Base-by-base conservation (phyloP, 106 monocot genomes). In the Platanthera zijinensis region DNA sequence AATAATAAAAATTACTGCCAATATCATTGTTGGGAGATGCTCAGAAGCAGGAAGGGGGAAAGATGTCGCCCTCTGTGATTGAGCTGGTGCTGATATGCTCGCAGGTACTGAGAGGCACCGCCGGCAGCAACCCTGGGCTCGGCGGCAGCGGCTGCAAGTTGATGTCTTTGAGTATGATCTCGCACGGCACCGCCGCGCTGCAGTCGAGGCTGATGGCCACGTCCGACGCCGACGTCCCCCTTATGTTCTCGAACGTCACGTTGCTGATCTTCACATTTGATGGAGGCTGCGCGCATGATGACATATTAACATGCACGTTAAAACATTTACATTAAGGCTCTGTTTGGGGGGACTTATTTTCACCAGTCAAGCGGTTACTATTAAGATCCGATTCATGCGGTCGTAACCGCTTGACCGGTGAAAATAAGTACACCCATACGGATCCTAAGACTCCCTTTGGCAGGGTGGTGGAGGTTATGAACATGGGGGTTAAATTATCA, bases 241-340 rank as follows among this genome's bases (percentile, higher is more conserved):
- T 50, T 2, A 72, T 72, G 8, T 72, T 51, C 72, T 72, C 72
- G 51, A 50, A 72, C 15, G 45, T 50, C 50, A 51, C 51, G 22
- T 51, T 51, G 72, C 72, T 72, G 51, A 72, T 72, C 72, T 72
- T 72, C 17, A 72, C 72, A 17, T 51, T 72, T 3, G 72, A 72
- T 1, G 72, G 50, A 2, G 72, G 72, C 72, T 72, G 51, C 22
- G 17, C 50, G 0, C 0, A 69, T 69, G 13, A 0, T 15, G 11
- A 3, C 6, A 5, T 7, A 47, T 67, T 21, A 61, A 8, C 59
- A 21, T 61, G 5, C 6, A 39, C 3, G 39, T 61, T 5, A 19
- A 61, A 12, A 12, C 52, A 53, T 53, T 53, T 53, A 53, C 10
- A 53, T 53, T 10, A 8, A 8, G 13, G 52, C 8, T 52, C 13